Evolutionary conservation across 352 stramenopile genomes (phyloP), one percentile per base, ranked within the genome.

Genomic region (Phytophthora idaei): DNA sequence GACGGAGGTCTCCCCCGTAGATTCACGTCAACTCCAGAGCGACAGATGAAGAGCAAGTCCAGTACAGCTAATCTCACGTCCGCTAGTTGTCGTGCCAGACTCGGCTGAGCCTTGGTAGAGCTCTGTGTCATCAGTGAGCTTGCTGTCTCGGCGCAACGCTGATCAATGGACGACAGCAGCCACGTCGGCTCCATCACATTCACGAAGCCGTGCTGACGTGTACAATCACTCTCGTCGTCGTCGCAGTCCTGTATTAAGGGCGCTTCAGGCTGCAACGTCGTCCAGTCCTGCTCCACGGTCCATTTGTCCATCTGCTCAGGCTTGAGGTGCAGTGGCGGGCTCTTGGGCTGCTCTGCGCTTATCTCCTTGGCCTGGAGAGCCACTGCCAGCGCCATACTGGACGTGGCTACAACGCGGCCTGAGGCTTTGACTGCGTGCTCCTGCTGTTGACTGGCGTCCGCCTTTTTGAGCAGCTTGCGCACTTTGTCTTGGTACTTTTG

Each of bases 101-200:
- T 66, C 29, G 51, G 44, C 12, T 69, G 57, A 12, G 32, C 29
- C n/a, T 61, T 71, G 1, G 51, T 69, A 2, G 57, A 57, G 32
- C 42, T 65, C 54, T 71, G 60, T 1, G 68, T 62, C 14, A 67
- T 54, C 6, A 88, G 36, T 5, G 74, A 77, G 5, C 74, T 75
- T 2, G 78, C 67, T 1, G 72, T 70, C 15, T 74, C 64, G 12
- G 73, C 69, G 36, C 81, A 90, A 14, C 81, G 81, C 57, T 91
- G 69, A 36, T 90, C 76, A 36, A 93, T 83, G 5, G 81, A 90
- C n/a, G 79, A 69, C 39, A 93, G 63, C 14, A 93, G 69, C 85
- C 85, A 93, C 63, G 83, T 84, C 34, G 78, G 58, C 47, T 90
- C 65, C 85, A 93, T 92, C 28, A 90, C 74, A 61, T 93, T 76